Evolutionary conservation across 805 yeast genomes (phyloP).

Genomic region (Candida ortonii): DNA sequence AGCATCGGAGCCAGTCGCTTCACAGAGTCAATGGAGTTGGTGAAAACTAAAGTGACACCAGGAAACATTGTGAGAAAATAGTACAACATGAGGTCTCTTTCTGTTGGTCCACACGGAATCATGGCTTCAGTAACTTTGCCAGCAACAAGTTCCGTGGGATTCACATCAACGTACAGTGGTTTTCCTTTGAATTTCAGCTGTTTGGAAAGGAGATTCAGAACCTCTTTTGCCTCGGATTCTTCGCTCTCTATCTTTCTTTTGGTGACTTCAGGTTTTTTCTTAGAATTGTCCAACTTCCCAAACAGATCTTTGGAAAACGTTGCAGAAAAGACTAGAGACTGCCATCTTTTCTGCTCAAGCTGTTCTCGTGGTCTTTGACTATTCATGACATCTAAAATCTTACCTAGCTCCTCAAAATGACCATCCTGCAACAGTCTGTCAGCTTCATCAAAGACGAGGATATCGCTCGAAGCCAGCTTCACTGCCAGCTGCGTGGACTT

Average conservation of each 20-base stretch:
- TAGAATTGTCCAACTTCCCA: conserved; percentile 58
- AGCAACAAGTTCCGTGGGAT: conserved; percentile 80
- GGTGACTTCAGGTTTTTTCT: conserved; percentile 29
- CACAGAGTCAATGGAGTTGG: conserved; percentile 94
- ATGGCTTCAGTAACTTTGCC: conserved; percentile 76
- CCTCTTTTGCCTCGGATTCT: conserved; percentile 47
- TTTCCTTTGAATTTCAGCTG: conserved; percentile 67
- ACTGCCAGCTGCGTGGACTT: conserved; percentile 47
- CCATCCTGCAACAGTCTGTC: conserved; percentile 94
- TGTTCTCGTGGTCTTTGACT: conserved; percentile 44
- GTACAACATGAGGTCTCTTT: conserved; percentile 85
- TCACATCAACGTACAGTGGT: conserved; percentile 78
- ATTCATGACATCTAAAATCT: conserved; percentile 63
- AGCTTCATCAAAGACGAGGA: conserved; percentile 86
- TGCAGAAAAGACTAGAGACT: conserved; percentile 92
- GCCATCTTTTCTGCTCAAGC: conserved; percentile 48
- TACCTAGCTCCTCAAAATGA: conserved; percentile 89
- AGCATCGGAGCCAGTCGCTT: conserved; percentile 78
- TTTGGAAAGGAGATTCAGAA: conserved; percentile 59
- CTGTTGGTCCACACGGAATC: conserved; percentile 86
- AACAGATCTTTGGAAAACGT: conserved; percentile 84
- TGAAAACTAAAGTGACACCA: conserved; percentile 86
- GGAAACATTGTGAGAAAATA: conserved; percentile 84
- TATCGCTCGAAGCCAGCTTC: conserved; percentile 45
- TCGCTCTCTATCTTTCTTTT: conserved; percentile 29